A percentile compares a stretch with the other conserved stretches of the same genome.
Evolutionary conservation across 2,329 filamentous ascomycete species (phyloP).

Genomic region (Xylariaceae sp.): DNA sequence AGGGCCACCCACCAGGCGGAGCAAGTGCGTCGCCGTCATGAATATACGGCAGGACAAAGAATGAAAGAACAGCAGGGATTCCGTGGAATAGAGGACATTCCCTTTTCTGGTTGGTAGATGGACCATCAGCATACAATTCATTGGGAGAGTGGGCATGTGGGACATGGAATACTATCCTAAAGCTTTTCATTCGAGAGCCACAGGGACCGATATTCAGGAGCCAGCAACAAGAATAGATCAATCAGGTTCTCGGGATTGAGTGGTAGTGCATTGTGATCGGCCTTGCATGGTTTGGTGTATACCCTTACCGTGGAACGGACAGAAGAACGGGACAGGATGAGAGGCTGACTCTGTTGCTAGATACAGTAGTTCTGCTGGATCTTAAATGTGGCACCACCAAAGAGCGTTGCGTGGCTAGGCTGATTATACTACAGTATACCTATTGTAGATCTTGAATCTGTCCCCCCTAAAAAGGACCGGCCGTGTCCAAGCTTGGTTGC

Average conservation of each 20-base stretch:
- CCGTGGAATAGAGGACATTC: background rate
- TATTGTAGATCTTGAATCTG: background rate
- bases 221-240: background rate
- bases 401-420: background rate
- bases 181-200: background rate
- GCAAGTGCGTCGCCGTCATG: background rate
- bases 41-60: background rate
- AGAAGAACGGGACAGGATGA: background rate
- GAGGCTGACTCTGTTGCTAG: too few relatives aligned
- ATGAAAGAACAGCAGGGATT: background rate
- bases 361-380: too few relatives aligned
- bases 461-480: background rate
- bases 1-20: background rate
- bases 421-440: background rate
- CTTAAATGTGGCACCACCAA: background rate
- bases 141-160: constrained; percentile 4
- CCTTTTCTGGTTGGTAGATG: constrained; percentile 4
- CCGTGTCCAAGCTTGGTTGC: background rate
- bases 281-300: background rate
- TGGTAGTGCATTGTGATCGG: background rate
- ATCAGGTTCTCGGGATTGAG: background rate
- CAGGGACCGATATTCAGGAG: background rate
- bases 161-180: background rate
- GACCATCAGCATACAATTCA: background rate
- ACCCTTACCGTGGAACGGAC: too few relatives aligned